Evolutionary conservation across 2,329 filamentous ascomycete species (phyloP), one percentile per base, ranked within the genome.

Genomic region (Davidsoniella australis): DNA sequence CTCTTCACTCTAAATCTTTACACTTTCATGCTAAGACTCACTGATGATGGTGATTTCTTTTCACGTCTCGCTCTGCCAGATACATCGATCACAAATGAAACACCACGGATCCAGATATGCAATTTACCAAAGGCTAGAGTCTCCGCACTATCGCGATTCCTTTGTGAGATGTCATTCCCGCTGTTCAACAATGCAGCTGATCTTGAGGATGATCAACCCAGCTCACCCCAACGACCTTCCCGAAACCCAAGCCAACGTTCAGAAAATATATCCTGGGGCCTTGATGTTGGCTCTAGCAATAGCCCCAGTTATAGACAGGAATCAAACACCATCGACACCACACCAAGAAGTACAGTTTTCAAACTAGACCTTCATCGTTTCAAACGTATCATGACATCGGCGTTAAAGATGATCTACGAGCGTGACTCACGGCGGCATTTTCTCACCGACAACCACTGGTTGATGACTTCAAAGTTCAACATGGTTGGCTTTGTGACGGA

Each of bases 41-140:
- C 89, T 61, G 91, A 98, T 57, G 91, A 98, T 55, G 89, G 96
- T 56, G 91, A 98, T 57, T 98, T 98, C 60, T 82, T 94, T 54
- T 75, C 77, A 50, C 71, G 72, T 49, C 65, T 74, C 54, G 66
- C 66, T 68, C 23, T 40, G 16, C 12, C 33, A 3, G 40, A 44
- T 33, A 7, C 14, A 6, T 23, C 9, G 5, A 56, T 59, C 44
- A 66, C 61, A 24, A 66, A 62, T 20, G 37, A 48, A 9, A 67
- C 58, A 49, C 73, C 69, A 47, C 70, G 68, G 48, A 70, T 72
- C 55, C 71, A 69, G 62, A 69, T 66, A 54, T 82, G 85, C 61
- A 80, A 84, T 41, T 69, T 96, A 5, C 75, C 77, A 1, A 64
- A 89, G 8, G 61, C 66, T 9, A 82, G 94, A 49, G 71, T 96